phyloP scores from a whole-genome alignment of 75 land plant genomes.

The Isoetes taiwanensis region DNA sequence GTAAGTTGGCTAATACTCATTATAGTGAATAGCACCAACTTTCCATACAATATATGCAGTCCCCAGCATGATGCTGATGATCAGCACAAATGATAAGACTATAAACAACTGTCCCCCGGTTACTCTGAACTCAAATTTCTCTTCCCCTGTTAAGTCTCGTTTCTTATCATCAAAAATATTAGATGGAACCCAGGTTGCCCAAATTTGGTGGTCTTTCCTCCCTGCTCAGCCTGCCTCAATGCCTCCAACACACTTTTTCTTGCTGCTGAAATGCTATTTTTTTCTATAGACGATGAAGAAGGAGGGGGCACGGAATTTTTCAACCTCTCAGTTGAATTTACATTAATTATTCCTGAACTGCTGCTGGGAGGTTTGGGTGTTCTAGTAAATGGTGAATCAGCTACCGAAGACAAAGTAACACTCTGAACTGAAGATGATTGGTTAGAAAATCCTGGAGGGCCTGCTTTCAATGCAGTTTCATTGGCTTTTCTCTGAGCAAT shows the following conservation, averaged over 20 bases:
- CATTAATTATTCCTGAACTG: conserved; percentile 9
- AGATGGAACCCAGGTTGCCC: conserved; percentile 24
- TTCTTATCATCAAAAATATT: conserved; percentile 23
- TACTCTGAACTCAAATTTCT: conserved; percentile 16
- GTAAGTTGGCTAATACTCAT: conserved; percentile 23
- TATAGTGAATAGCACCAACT: conserved; percentile 27
- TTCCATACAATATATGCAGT: conserved; percentile 28
- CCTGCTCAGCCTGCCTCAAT: conserved; percentile 20
- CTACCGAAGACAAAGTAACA: neutral
- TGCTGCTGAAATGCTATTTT: too few relatives aligned
- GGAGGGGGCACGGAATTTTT: conserved; percentile 1
- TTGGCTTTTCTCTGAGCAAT: conserved; percentile 8
- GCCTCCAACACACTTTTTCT: conserved; percentile 19
- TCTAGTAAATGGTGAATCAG: conserved; percentile 4
- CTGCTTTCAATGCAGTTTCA: neutral
- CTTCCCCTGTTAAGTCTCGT: conserved; percentile 10
- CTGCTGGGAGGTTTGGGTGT: conserved; percentile 11
- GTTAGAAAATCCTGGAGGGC: neutral
- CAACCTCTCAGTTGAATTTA: conserved; percentile 13
- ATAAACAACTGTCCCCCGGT: conserved; percentile 15
- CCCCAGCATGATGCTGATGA: conserved; percentile 22
- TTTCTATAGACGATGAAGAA: too few relatives aligned
- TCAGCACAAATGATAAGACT: conserved; percentile 12
- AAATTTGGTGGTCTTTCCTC: conserved; percentile 25
- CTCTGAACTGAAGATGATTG: conserved; percentile 7